Conservation (phyloP, 169 alveolate species). For the Plasmodium gonderi region DNA sequence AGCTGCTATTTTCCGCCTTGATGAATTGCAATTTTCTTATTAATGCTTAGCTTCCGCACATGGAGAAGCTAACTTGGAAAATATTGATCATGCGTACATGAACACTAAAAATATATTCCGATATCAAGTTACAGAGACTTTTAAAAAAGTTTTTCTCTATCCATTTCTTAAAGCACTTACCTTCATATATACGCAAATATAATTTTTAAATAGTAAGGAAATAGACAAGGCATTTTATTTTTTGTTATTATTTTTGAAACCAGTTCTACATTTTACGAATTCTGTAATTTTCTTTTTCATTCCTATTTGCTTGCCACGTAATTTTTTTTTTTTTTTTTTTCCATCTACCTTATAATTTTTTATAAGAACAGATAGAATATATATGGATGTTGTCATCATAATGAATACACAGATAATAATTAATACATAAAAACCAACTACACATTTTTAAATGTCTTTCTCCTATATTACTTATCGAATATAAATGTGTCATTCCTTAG, state of each 20-base stretch:
- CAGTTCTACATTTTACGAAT: background rate
- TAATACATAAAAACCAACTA: background rate
- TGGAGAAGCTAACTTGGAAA: background rate
- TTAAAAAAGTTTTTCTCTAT: background rate
- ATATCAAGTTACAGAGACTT: background rate
- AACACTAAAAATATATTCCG: background rate
- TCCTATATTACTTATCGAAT: background rate
- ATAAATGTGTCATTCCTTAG: background rate
- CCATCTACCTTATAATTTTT: background rate
- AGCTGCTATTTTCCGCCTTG: background rate
- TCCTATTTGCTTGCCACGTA: background rate
- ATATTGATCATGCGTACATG: background rate
- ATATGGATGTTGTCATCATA: background rate
- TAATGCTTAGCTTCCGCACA: background rate
- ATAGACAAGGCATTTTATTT: background rate
- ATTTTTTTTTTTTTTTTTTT: background rate
- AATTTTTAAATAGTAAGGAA: background rate
- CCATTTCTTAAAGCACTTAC: background rate
- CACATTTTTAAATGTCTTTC: background rate
- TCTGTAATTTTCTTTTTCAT: background rate
- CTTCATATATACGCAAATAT: background rate
- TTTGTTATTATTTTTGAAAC: background rate
- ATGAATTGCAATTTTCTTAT: background rate
- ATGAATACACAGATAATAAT: background rate
- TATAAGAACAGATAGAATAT: background rate